phyloP scores from a whole-genome alignment of 306 rosid species.

The Styphnolobium japonicum region DNA sequence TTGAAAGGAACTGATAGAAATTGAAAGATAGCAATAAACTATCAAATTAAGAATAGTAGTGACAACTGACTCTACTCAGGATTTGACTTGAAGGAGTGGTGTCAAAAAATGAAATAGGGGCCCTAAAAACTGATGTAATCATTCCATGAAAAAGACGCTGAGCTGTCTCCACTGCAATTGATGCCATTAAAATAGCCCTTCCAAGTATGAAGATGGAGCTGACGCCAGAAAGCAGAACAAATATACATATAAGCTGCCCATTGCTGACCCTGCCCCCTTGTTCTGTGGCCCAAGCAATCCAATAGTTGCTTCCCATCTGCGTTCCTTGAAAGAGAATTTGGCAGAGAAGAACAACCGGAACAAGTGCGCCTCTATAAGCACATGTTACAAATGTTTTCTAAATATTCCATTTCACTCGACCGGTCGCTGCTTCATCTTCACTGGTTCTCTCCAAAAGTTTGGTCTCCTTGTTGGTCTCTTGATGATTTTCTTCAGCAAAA shows the following conservation, averaged over 20 bases:
- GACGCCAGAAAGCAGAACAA: slow-evolving; percentile 69
- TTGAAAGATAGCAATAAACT: not conserved
- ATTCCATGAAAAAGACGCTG: slow-evolving; percentile 73
- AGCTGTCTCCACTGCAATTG: slow-evolving; percentile 71
- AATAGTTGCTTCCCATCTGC: slow-evolving; percentile 91
- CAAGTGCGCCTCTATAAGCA: slow-evolving; percentile 78
- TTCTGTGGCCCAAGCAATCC: slow-evolving; percentile 95
- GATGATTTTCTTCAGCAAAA: slow-evolving; percentile 45
- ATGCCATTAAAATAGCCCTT: slow-evolving; percentile 74
- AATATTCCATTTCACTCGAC: slow-evolving; percentile 85
- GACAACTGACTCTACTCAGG: slow-evolving; percentile 70
- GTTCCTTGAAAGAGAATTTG: slow-evolving; percentile 77
- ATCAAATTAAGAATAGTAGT: not conserved
- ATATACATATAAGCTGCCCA: slow-evolving; percentile 50
- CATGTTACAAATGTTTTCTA: slow-evolving; percentile 73
- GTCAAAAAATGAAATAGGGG: slow-evolving; percentile 81
- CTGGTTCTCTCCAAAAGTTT: slow-evolving; percentile 38
- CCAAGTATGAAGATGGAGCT: slow-evolving; percentile 87
- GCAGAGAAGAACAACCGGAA: slow-evolving; percentile 82
- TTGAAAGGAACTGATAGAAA: not conserved
- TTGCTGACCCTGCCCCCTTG: slow-evolving; percentile 43
- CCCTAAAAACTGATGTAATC: slow-evolving; percentile 73
- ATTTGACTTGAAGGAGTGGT: slow-evolving; percentile 85
- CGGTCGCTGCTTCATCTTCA: slow-evolving; percentile 76
- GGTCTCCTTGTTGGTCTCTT: slow-evolving; percentile 30